Evolutionary conservation across 129 eudicot genomes (phyloP).

Genomic region (Helianthus tuberosus): DNA sequence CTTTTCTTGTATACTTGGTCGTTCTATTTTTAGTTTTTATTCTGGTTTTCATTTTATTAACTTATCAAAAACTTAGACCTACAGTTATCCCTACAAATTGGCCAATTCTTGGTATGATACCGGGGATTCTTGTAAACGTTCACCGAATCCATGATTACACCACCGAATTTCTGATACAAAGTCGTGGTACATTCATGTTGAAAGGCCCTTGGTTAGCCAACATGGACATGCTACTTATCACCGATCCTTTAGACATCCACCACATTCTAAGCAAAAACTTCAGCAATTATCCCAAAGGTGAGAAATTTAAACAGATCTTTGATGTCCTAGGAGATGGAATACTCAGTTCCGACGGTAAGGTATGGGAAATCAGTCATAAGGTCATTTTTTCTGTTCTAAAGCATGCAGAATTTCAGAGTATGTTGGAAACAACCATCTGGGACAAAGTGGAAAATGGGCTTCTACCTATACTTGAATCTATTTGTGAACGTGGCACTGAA

Average conservation of each 20-base stretch:
- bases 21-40: not conserved
- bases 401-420: slow-evolving; percentile 1
- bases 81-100: slow-evolving; percentile 23
- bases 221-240: slow-evolving; percentile 39
- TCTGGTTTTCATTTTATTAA: not conserved
- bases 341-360: slow-evolving; percentile 32
- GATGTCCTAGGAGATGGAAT: slow-evolving; percentile 44
- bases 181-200: slow-evolving; percentile 28
- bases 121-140: slow-evolving; percentile 24
- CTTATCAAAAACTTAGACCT: not conserved
- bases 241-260: slow-evolving; percentile 43
- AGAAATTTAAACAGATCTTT: slow-evolving; percentile 32
- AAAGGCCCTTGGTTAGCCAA: slow-evolving; percentile 50
- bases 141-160: slow-evolving; percentile 39
- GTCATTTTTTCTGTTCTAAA: slow-evolving; percentile 10
- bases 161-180: slow-evolving; percentile 21
- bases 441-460: slow-evolving; percentile 22
- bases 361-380: slow-evolving; percentile 42
- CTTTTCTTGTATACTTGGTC: not conserved
- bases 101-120: slow-evolving; percentile 46
- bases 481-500: not conserved
- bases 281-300: slow-evolving; percentile 39
- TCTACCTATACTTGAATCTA: slow-evolving; percentile 16
- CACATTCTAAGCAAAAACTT: slow-evolving; percentile 29
- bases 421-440: slow-evolving; percentile 7